Base-by-base conservation (phyloP, 768 basidiomycete species). In the Sarcodon aspratus region DNA sequence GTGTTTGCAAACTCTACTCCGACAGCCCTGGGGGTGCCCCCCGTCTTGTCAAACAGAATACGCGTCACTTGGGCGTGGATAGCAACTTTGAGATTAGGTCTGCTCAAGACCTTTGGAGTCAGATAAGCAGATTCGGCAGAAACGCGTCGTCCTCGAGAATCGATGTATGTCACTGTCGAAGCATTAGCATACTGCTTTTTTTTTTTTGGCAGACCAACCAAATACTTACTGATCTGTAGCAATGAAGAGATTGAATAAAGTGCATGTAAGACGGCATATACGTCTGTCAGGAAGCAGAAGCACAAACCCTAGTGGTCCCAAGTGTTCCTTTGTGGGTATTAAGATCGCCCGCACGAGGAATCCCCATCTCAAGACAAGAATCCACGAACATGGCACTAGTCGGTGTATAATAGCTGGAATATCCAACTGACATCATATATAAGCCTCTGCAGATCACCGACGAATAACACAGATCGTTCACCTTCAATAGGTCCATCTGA, bases 121-220 rank as follows among this genome's bases (percentile, higher is more conserved):
- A 87, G 71, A 57, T 86, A 86, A 0, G 80, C 82, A 1, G 72
- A 64, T 56, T 85, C 82, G 1, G 79, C 70, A 1, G 82, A 78
- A 6, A 80, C 79, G 0, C 85, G 75, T 49, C 66, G 63, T 33
- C 69, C 69, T 9, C 67, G 68, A 33, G 66, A 50, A 56, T 78
- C 69, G 46, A 86, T 69, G 53, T 81, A 86, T 0, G 82, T 82
- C 80, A 85, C 85, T 85, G 51, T 1, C 18, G 40, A 21, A 48
- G 64, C 10, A 21, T 12, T 1, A 48, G 36, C 13, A 42, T 27
- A 35, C 32, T 9, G 27, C 18, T 7, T 7, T 21, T n/a, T 35
- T 9, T 27, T 8, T 9, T 13, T 11, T 8, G n/a, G 15, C 27
- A 11, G n/a, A 6, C 7, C n/a, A 18, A 42, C 11, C 34, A 18